Conservation (phyloP, 176 grass and related monocot genomes). For the Oryza australiensis region DNA sequence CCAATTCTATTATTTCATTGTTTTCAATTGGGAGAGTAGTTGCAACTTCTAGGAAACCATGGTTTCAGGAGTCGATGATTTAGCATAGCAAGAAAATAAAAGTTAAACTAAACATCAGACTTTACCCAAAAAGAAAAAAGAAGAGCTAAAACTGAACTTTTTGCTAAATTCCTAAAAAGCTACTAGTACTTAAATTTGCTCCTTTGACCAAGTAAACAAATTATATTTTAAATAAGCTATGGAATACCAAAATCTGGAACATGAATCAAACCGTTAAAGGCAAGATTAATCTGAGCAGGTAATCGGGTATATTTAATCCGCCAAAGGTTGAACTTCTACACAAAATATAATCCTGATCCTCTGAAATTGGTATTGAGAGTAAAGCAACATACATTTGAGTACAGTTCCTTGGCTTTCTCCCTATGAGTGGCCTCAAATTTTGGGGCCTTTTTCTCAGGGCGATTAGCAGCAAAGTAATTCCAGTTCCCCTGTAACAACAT, state of each 20-base stretch:
- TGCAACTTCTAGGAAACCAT: too few species aligned
- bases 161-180: background rate
- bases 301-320: background rate
- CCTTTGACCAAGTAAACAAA: background rate
- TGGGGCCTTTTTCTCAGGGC: constrained; percentile 91
- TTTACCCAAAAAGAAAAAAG: background rate
- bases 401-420: constrained; percentile 97
- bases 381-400: constrained; percentile 58
- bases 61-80: background rate
- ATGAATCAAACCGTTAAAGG: too few species aligned
- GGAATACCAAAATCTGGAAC: too few species aligned
- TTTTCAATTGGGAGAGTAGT: too few species aligned
- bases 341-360: background rate
- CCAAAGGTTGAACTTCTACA: background rate
- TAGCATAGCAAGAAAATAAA: constrained; percentile 5
- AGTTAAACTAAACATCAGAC: background rate
- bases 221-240: background rate
- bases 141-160: background rate
- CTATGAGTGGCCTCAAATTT: constrained; percentile 93
- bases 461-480: constrained; percentile 96
- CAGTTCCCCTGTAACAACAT: constrained; percentile 72
- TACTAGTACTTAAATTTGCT: background rate
- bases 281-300: too few species aligned
- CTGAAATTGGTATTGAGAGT: background rate
- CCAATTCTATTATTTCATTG: too few species aligned